Base-by-base conservation (phyloP, 2,329 filamentous ascomycete species). In the Aspergillus melleus region DNA sequence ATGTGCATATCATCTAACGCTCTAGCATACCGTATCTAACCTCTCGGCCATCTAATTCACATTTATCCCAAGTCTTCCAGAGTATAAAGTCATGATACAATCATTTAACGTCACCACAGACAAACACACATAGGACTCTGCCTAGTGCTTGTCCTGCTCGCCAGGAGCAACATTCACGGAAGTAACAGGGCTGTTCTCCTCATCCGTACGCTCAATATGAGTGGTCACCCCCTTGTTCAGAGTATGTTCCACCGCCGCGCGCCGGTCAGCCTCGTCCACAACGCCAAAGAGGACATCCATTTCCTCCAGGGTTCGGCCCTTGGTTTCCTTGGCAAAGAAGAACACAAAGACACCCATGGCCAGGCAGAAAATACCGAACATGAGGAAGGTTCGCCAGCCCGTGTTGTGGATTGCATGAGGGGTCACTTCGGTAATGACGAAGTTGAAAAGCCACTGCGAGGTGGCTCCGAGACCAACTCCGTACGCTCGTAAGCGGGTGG, bases 381-480 rank as follows among this genome's bases (percentile, higher is more conserved):
- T 77, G 53, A 79, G 63, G 62, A 77, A 79, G 0, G 76, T 77
- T 6, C 64, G 65, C 74, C 75, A 75, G 51, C 72, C 70, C 50
- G 77, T 76, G 57, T 72, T 66, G 57, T 76, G 72, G 46, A 79
- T 70, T 29, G 77, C 76, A 19, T 68, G 68, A 12, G 77, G 77
- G 0, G 76, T 79, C 52, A 78, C 62, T 52, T 78, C 70, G 0
- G 76, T 77, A 52, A 79, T 71, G 19, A 77, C 72, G 49, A 79
- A 78, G 58, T 77, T 79, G 66, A 78, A 78, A 0, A 77, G 67
- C 76, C 75, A 77, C 50, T 77, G 73, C 0, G 72, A 74, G 14
- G 74, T 68, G 10, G 76, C 69, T 36, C 74, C 75, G 51, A 78
- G 69, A 9, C 74, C 75, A 10, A 78, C 75, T 57, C 77, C 75